Conservation (phyloP, 176 grass and related monocot species). For the Dactylis glomerata region DNA sequence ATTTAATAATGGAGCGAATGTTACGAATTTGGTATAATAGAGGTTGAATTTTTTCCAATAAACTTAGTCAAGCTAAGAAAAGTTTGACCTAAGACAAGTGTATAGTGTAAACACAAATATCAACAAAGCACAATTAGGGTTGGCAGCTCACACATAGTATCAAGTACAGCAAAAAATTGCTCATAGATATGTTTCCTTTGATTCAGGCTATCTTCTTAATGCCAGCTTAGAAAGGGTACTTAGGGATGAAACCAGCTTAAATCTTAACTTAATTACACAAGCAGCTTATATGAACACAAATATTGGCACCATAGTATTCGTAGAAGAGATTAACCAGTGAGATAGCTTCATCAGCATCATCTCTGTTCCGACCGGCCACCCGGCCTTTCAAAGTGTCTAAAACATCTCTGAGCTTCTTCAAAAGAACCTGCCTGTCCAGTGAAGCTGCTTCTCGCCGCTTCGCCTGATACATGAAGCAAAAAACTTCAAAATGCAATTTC, state of each 20-base stretch:
- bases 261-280: background rate
- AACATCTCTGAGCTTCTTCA: conserved; percentile 96
- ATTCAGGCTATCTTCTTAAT: background rate
- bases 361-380: conserved; percentile 92
- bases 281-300: conserved; percentile 1
- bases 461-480: conserved; percentile 57
- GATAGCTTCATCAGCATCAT: conserved; percentile 96
- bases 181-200: background rate
- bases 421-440: conserved; percentile 85
- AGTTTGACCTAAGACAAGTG: too few species aligned
- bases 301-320: background rate
- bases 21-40: too few species aligned
- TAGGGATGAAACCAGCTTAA: background rate
- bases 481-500: conserved; percentile 7
- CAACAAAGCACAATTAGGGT: background rate
- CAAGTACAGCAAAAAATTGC: background rate
- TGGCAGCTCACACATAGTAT: background rate
- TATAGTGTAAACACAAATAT: background rate
- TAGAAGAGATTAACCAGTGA: conserved; percentile 64
- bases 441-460: conserved; percentile 90
- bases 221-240: background rate
- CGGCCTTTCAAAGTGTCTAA: conserved; percentile 83
- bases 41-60: too few species aligned
- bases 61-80: too few species aligned
- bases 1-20: too few species aligned